phyloP scores from a whole-genome alignment of 345 rosid species.

The Iberis pinnata region DNA sequence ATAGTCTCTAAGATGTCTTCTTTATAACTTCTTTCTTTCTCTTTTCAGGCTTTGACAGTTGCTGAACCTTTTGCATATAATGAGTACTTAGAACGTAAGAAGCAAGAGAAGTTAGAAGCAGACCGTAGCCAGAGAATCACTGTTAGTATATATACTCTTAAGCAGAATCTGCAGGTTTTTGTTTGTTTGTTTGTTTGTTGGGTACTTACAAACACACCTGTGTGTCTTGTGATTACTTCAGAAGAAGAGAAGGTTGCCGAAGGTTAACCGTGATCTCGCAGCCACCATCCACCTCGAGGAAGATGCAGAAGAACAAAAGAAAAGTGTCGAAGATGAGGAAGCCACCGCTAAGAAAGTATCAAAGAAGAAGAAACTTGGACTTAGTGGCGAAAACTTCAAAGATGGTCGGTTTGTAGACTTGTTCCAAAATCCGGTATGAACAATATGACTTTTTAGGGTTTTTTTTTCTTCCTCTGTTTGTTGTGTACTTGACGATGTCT shows the following conservation, averaged over 20 bases:
- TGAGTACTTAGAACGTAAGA: conserved; percentile 48
- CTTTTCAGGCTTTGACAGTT: conserved; percentile 54
- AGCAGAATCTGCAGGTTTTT: conserved; percentile 5
- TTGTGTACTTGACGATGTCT: background rate
- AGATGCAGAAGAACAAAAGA: conserved; percentile 49
- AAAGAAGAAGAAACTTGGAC: conserved; percentile 60
- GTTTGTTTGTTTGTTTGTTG: background rate
- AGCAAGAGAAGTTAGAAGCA: conserved; percentile 57
- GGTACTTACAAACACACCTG: conserved; percentile 15
- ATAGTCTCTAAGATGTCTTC: conserved; percentile 10
- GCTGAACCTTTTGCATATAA: conserved; percentile 71
- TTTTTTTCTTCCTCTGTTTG: background rate
- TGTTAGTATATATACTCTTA: conserved; percentile 37
- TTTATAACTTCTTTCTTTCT: background rate
- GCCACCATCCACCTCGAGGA: conserved; percentile 44
- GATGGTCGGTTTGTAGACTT: conserved; percentile 51
- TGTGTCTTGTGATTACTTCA: conserved; percentile 35
- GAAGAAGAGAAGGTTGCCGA: conserved; percentile 61
- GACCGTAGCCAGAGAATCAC: conserved; percentile 56
- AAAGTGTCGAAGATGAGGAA: conserved; percentile 42
- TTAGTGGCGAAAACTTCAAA: conserved; percentile 40
- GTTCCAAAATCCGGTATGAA: conserved; percentile 58
- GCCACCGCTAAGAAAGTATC: conserved; percentile 41
- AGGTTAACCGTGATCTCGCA: conserved; percentile 70
- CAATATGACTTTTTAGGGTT: background rate